phyloP scores from a whole-genome alignment of 306 rosid genomes.

The Gillenia trifoliata region DNA sequence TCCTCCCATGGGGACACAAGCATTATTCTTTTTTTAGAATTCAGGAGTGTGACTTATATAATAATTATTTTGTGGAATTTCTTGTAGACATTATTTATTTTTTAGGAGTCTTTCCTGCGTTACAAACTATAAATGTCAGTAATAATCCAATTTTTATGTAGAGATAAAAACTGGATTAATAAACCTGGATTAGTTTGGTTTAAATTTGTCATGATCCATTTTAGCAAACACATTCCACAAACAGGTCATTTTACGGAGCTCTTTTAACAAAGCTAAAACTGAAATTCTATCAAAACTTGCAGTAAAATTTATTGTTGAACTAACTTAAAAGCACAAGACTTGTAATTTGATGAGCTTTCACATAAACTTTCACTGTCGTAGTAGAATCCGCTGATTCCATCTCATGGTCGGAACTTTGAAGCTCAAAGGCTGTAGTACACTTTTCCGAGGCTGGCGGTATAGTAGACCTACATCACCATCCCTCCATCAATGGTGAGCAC shows the following conservation, averaged over 20 bases:
- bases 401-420: background rate
- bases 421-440: slow-evolving; percentile 9
- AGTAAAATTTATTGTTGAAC: slow-evolving; percentile 1
- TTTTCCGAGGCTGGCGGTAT: background rate
- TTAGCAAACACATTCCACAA: slow-evolving; percentile 5
- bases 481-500: slow-evolving; percentile 94
- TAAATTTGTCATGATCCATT: background rate
- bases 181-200: no score
- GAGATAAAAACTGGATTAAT: no score
- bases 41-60: no score
- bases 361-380: background rate
- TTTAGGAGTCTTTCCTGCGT: no score
- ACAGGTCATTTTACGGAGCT: slow-evolving; percentile 9
- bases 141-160: no score
- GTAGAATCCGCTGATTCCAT: slow-evolving; percentile 10
- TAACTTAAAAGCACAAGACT: slow-evolving; percentile 13
- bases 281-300: slow-evolving; percentile 25
- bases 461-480: slow-evolving; percentile 65
- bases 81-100: no score
- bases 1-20: no score
- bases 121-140: no score
- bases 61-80: no score
- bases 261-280: slow-evolving; percentile 19
- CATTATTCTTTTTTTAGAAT: no score
- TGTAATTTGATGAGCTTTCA: slow-evolving; percentile 17